These are phyloP conservation scores for Cruciata laevipes DNA, from an alignment of 257 asterid species.

Conservation along the genomic window DNA sequence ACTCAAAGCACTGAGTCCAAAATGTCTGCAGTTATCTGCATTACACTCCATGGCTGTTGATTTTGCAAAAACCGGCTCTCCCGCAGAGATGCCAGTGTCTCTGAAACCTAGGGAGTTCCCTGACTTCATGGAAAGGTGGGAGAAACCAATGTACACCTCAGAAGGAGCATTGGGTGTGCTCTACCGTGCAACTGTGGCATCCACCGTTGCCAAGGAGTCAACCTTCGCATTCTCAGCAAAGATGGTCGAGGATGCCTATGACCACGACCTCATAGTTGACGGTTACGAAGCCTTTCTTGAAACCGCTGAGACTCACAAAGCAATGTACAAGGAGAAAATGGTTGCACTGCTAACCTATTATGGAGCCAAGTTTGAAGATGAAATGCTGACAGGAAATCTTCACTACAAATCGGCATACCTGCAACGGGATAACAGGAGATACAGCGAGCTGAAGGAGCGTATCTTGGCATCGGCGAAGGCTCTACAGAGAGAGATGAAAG, in stretches of 20 bases:
- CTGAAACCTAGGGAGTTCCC: conserved; percentile 78
- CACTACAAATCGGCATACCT: conserved; percentile 49
- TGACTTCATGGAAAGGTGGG: conserved; percentile 91
- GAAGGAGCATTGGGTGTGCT: conserved; percentile 69
- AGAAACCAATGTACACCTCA: conserved; percentile 71
- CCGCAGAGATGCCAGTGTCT: conserved; percentile 83
- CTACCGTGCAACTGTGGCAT: conserved; percentile 48
- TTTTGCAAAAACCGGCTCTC: conserved; percentile 88
- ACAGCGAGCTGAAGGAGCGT: conserved; percentile 73
- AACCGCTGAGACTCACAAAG: conserved; percentile 56
- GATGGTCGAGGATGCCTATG: conserved; percentile 42
- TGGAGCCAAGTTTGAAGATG: conserved; percentile 70
- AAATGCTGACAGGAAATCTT: conserved; percentile 74
- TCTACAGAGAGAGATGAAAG: conserved; percentile 65
- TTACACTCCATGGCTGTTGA: conserved; percentile 99
- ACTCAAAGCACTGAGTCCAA: conserved; percentile 61
- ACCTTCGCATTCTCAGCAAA: conserved; percentile 12
- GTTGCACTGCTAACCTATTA: conserved; percentile 45
- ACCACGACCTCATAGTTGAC: conserved; percentile 52
- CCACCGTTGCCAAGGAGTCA: conserved; percentile 24
- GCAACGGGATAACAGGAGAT: conserved; percentile 74
- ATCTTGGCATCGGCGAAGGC: conserved; percentile 61
- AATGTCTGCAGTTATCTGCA: conserved; percentile 77
- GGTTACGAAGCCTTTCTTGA: conserved; percentile 46
- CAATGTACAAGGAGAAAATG: conserved; percentile 54